Conservation (phyloP, 208 protist genomes). For the Trypanosoma brucei region DNA sequence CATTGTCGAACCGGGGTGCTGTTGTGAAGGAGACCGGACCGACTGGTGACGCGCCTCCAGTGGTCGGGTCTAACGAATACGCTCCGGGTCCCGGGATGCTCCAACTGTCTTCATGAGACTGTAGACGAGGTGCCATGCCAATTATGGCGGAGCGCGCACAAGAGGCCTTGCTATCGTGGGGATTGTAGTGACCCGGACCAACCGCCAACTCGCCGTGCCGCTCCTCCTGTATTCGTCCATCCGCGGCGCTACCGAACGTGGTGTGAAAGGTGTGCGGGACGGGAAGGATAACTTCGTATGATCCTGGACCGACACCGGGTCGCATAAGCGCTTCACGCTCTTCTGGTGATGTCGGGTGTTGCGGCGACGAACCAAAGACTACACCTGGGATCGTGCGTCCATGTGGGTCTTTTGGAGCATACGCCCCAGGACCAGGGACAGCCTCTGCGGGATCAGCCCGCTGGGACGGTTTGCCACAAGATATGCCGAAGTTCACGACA, state of each 20-base stretch:
- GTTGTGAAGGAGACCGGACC: constrained; percentile 20
- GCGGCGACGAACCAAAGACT: constrained; percentile 20
- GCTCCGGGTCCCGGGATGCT: constrained; percentile 43
- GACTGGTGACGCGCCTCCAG: neutral
- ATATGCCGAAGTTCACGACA: neutral
- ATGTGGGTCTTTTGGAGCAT: constrained; percentile 15
- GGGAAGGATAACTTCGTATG: constrained; percentile 28
- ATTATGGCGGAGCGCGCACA: constrained; percentile 8
- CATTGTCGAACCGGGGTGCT: constrained; percentile 14
- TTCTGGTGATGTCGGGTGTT: neutral
- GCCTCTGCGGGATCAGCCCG: neutral
- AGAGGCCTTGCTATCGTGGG: neutral
- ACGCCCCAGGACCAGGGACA: constrained; percentile 24
- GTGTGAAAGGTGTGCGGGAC: constrained; percentile 7
- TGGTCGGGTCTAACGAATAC: neutral
- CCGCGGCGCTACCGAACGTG: constrained; percentile 1
- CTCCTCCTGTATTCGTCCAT: neutral
- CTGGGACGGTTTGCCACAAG: neutral
- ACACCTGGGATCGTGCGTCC: neutral
- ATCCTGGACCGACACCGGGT: constrained; percentile 29
- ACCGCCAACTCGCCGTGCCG: neutral
- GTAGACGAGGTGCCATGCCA: constrained; percentile 10
- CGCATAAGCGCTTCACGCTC: neutral
- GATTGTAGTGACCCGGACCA: constrained; percentile 10
- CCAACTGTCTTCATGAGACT: neutral